Base-by-base conservation (phyloP, 2,329 filamentous ascomycete species). In the Niveomyces coronatus region DNA sequence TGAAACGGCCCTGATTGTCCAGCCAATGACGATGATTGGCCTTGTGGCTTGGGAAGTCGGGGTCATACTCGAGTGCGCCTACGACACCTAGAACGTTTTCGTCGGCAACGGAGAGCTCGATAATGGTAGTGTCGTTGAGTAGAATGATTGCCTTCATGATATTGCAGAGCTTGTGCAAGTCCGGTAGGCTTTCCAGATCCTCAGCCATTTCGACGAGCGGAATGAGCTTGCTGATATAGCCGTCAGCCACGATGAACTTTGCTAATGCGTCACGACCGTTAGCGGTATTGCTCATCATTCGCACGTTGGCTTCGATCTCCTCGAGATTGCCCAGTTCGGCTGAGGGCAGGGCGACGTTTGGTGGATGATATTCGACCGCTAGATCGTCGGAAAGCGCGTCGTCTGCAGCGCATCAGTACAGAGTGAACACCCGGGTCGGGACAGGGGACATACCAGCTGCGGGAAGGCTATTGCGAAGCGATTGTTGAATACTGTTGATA, bases 81-180 rank as follows among this genome's bases (percentile, higher is more conserved):
- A 98, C 88, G 18, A 96, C 89, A 14, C 89, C 91, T 47, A 94
- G 65, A 31, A 96, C 79, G 47, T 88, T 82, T 41, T 87, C 78
- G 61, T 96, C 89, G 11, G 84, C 85, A 18, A 98, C 88, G 11
- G 89, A 83, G 49, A 86, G 81, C 60, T 98, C 91, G 52, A 98
- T 94, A 46, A 98, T 94, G 42, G 79, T 74, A 20, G 83, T 94
- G 57, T 98, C 91, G 63, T 96, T 98, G 45, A 96, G 75, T 37
- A 96, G 68, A 38, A 98, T 93, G 40, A 96, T 74, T 42, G 82
- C 83, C 68, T 98, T 98, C 85, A 95, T 91, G 56, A 98, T 95
- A 57, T 87, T 94, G 74, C 91, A 98, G 31, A 98, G 68, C 33
- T 84, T 78, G 58, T 96, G 91, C 43, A 98, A 65, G 54, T 96